phyloP scores from a whole-genome alignment of 805 yeast species.

The Kodamaea laetipori region DNA sequence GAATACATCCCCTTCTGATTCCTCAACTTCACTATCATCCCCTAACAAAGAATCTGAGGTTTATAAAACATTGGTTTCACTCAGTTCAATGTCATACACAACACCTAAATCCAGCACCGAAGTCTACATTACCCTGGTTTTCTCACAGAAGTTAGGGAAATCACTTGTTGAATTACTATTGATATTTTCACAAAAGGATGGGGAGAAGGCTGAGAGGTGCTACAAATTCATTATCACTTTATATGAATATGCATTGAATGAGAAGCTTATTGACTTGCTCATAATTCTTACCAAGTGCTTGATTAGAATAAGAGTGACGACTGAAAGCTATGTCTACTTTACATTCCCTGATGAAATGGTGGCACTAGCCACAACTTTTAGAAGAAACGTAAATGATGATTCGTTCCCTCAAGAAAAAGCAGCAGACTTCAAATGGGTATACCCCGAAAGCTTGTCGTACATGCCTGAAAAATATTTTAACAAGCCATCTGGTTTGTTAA shows the following conservation, averaged over 20 bases:
- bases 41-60: conserved; percentile 8
- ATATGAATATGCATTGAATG: conserved; percentile 37
- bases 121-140: conserved; percentile 6
- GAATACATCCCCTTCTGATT: not conserved
- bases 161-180: conserved; percentile 30
- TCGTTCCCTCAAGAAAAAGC: conserved; percentile 22
- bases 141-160: conserved; percentile 24
- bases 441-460: conserved; percentile 57
- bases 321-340: conserved; percentile 48
- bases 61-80: conserved; percentile 8
- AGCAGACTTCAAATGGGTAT: conserved; percentile 49
- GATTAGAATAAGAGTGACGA: conserved; percentile 54
- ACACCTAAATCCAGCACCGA: conserved; percentile 5
- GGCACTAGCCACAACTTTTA: conserved; percentile 62
- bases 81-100: conserved; percentile 9
- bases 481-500: conserved; percentile 36
- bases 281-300: conserved; percentile 55
- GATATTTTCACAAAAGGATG: conserved; percentile 23
- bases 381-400: conserved; percentile 36
- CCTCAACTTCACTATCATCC: not conserved
- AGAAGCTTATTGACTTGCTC: conserved; percentile 38
- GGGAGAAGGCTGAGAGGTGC: conserved; percentile 29
- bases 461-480: conserved; percentile 48
- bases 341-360: conserved; percentile 61
- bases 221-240: conserved; percentile 37